Percentiles rank a stretch among this genome's conserved stretches.
phyloP scores from a whole-genome alignment of 768 basidiomycete species.

The Termitomyces sp. region DNA sequence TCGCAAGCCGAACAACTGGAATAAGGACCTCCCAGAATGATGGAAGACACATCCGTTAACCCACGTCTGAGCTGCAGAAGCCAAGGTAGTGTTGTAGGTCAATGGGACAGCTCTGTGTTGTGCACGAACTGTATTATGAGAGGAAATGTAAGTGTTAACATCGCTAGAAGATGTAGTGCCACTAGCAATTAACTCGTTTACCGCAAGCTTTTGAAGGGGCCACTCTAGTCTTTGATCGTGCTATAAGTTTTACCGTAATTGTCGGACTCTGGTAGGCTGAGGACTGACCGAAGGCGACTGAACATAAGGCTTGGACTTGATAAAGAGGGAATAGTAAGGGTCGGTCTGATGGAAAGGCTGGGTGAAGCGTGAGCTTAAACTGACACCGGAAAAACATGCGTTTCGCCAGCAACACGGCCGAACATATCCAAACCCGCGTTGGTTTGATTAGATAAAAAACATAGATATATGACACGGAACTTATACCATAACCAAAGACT shows the following conservation, averaged over 20 bases:
- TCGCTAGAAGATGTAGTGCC: constrained; percentile 33
- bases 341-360: too few species aligned
- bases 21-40: constrained; percentile 65
- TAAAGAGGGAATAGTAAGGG: too few species aligned
- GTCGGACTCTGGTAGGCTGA: background rate
- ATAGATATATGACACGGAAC: background rate
- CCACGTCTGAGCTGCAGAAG: constrained; percentile 61
- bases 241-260: constrained; percentile 1
- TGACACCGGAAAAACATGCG: too few species aligned
- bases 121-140: constrained; percentile 59
- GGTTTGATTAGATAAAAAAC: background rate
- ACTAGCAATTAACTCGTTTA: constrained; percentile 19
- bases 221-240: constrained; percentile 1
- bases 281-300: too few species aligned
- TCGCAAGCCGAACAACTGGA: too few species aligned
- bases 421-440: too few species aligned
- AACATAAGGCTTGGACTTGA: too few species aligned
- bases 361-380: too few species aligned
- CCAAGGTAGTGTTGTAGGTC: constrained; percentile 58
- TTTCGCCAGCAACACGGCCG: too few species aligned
- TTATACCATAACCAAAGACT: background rate
- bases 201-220: background rate
- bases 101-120: constrained; percentile 59
- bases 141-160: constrained; percentile 45
- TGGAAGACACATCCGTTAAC: constrained; percentile 61